These are phyloP conservation scores for Kernera saxatilis DNA, from an alignment of 345 rosid genomes.

Conservation along the genomic window DNA sequence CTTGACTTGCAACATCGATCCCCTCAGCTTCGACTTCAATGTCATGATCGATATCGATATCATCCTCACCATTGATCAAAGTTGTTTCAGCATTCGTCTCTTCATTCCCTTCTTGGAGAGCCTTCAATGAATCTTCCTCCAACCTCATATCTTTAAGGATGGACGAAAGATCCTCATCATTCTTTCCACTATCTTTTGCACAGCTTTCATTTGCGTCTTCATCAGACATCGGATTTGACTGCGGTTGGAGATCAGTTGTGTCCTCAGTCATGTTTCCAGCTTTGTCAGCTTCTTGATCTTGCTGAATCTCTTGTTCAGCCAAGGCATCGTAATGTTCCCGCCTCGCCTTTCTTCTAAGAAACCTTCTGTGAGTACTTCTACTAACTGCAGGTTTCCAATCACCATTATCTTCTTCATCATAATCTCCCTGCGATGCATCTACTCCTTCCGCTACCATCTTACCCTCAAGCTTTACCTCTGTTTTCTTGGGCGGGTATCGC, in stretches of 20 bases:
- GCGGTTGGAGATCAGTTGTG: constrained; percentile 12
- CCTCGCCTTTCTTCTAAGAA: constrained; percentile 67
- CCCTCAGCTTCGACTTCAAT: constrained; percentile 28
- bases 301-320: constrained; percentile 54
- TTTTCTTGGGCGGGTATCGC: constrained; percentile 52
- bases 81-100: constrained; percentile 13
- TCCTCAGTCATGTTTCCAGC: constrained; percentile 22
- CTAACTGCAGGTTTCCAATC: constrained; percentile 95
- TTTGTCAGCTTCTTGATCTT: constrained; percentile 37
- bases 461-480: constrained; percentile 63
- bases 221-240: constrained; percentile 15
- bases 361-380: constrained; percentile 83
- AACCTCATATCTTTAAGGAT: constrained; percentile 62
- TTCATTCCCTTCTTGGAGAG: constrained; percentile 38
- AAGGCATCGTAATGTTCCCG: constrained; percentile 47
- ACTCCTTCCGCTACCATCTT: constrained; percentile 86
- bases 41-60: constrained; percentile 21
- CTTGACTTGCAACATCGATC: constrained; percentile 29
- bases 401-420: constrained; percentile 48
- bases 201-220: constrained; percentile 21
- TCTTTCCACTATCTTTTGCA: constrained; percentile 17
- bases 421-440: constrained; percentile 79
- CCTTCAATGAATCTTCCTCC: constrained; percentile 49
- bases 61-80: constrained; percentile 17
- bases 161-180: constrained; percentile 40